Percentiles rank a stretch among this genome's conserved stretches.
These are phyloP conservation scores for Sanghuangporus baumii DNA, from an alignment of 1,284 basidiomycete species.

Conservation along the genomic window DNA sequence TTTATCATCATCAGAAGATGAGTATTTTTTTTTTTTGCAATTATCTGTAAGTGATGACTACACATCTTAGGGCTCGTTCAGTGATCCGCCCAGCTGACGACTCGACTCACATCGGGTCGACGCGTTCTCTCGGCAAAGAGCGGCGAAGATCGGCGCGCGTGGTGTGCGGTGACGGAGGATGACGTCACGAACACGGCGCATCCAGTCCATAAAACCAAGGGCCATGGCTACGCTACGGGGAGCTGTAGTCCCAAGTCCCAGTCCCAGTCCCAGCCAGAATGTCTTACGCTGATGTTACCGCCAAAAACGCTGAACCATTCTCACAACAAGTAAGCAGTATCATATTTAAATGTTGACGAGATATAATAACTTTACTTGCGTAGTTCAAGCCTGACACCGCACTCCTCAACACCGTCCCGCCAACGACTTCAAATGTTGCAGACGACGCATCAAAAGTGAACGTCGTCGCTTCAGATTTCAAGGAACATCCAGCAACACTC, in stretches of 20 bases:
- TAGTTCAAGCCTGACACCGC: conserved; percentile 59
- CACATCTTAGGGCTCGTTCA: too few species aligned
- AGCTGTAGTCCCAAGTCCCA: too few species aligned
- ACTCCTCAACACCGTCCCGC: conserved; percentile 52
- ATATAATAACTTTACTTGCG: not conserved
- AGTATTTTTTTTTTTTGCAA: not conserved
- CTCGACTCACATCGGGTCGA: too few species aligned
- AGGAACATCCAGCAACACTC: conserved; percentile 38
- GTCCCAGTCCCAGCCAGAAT: conserved; percentile 28
- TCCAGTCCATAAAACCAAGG: not conserved
- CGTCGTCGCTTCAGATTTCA: conserved; percentile 46
- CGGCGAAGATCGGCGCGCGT: not conserved
- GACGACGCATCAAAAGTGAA: conserved; percentile 52
- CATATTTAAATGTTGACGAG: conserved; percentile 1
- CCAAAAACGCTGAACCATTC: conserved; percentile 46
- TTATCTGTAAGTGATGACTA: too few species aligned
- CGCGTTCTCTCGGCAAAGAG: too few species aligned
- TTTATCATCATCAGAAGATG: not conserved
- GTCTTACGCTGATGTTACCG: conserved; percentile 64
- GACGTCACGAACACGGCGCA: not conserved
- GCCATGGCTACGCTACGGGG: too few species aligned
- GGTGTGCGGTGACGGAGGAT: not conserved
- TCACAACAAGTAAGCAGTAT: conserved; percentile 36
- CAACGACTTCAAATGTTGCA: conserved; percentile 33
- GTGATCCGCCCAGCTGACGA: too few species aligned